A percentile compares a stretch with the other conserved stretches of the same genome.
phyloP scores from a whole-genome alignment of 352 stramenopile genomes.

The Lagenidium giganteum region DNA sequence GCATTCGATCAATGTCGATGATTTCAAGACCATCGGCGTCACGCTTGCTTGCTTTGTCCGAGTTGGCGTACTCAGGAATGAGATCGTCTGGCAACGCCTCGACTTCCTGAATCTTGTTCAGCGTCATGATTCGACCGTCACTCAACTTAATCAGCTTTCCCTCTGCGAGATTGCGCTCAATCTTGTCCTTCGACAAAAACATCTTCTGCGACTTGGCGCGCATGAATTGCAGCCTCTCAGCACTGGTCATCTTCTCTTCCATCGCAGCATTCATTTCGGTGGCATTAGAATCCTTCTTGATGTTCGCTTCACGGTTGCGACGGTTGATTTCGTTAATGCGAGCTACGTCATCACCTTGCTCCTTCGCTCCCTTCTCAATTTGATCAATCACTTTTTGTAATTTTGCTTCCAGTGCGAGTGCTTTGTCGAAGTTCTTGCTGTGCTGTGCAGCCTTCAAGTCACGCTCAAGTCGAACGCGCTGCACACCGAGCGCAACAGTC shows the following conservation, averaged over 20 bases:
- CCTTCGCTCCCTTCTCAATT: constrained; percentile 64
- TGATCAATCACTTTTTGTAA: constrained; percentile 55
- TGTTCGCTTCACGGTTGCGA: constrained; percentile 77
- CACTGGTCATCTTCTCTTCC: constrained; percentile 77
- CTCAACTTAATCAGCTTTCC: constrained; percentile 63
- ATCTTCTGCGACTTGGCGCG: constrained; percentile 81
- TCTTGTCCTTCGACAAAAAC: constrained; percentile 76
- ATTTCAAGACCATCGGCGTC: constrained; percentile 33
- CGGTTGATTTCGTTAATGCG: constrained; percentile 86
- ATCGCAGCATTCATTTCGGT: constrained; percentile 66
- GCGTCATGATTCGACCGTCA: constrained; percentile 79
- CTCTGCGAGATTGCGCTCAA: constrained; percentile 77
- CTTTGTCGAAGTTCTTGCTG: constrained; percentile 87
- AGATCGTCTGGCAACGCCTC: constrained; percentile 80
- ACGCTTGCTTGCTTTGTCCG: constrained; percentile 16
- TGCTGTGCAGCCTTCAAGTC: constrained; percentile 73
- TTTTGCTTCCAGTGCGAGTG: constrained; percentile 59
- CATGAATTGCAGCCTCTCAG: constrained; percentile 79
- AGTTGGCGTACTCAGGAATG: constrained; percentile 27
- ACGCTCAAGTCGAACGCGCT: constrained; percentile 75
- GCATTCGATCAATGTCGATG: constrained; percentile 73
- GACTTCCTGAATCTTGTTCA: constrained; percentile 81
- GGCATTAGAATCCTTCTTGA: constrained; percentile 76
- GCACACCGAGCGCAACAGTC: constrained; percentile 64
- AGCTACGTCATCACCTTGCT: constrained; percentile 77